Conservation (phyloP, 2,329 filamentous ascomycete species). For the Cercospora zeae-maydis region DNA sequence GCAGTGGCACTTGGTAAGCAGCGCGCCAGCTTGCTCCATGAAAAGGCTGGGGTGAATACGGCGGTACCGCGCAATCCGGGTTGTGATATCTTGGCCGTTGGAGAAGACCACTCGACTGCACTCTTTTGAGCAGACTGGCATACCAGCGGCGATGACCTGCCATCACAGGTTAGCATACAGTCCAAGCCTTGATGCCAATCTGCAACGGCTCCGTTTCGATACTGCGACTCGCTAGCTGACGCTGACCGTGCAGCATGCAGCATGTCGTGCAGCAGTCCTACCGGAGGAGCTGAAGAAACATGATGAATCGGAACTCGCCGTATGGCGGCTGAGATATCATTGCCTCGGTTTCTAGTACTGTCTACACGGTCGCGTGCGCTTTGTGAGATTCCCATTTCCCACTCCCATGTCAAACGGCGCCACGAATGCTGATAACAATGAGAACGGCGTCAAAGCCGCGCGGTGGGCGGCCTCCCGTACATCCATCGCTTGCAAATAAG, state of each 20-base stretch:
- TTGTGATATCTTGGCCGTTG: background rate
- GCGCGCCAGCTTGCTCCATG: background rate
- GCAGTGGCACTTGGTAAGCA: constrained; percentile 1
- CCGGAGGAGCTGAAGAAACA: background rate
- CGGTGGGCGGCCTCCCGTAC: background rate
- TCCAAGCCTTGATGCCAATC: background rate
- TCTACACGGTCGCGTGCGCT: background rate
- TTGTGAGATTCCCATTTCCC: background rate
- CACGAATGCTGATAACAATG: constrained; percentile 6
- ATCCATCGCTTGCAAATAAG: background rate
- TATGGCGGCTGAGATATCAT: background rate
- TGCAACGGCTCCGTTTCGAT: background rate
- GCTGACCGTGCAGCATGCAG: background rate
- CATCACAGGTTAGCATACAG: background rate
- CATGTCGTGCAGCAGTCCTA: background rate
- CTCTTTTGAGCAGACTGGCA: background rate
- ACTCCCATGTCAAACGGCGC: background rate
- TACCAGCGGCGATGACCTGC: background rate
- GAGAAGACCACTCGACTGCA: background rate
- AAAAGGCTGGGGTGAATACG: background rate
- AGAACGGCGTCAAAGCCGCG: constrained; percentile 2
- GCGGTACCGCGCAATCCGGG: background rate
- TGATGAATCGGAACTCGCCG: background rate
- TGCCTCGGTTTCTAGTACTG: background rate
- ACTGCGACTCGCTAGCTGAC: background rate